These are phyloP conservation scores for Hysterium pulicare DNA, from an alignment of 2,329 filamentous ascomycete genomes.

Conservation along the genomic window DNA sequence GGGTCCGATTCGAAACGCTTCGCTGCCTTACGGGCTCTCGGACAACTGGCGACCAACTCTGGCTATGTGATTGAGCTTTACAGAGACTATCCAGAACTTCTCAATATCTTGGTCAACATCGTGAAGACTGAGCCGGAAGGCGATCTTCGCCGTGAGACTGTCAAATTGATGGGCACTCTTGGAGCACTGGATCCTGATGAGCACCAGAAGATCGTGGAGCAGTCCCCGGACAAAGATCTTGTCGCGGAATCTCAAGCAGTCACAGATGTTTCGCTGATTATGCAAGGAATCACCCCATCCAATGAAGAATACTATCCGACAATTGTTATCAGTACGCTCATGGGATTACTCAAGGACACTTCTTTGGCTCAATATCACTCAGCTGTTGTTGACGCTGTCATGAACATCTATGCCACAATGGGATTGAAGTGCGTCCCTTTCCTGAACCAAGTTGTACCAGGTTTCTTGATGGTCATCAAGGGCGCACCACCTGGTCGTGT, in stretches of 20 bases:
- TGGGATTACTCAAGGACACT: constrained; percentile 86
- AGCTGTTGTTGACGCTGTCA: constrained; percentile 92
- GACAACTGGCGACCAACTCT: constrained; percentile 90
- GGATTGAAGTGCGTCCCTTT: constrained; percentile 96
- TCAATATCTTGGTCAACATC: constrained; percentile 89
- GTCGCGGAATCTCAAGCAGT: constrained; percentile 64
- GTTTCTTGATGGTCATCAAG: constrained; percentile 84
- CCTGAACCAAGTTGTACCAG: constrained; percentile 88
- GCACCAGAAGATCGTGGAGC: constrained; percentile 90
- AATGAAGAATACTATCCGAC: constrained; percentile 99
- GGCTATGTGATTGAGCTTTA: constrained; percentile 98
- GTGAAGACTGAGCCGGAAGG: constrained; percentile 90
- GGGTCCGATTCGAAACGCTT: constrained; percentile 87
- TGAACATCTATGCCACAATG: constrained; percentile 96
- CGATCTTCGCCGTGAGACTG: constrained; percentile 84
- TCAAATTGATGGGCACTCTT: constrained; percentile 92
- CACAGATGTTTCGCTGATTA: constrained; percentile 95
- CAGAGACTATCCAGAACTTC: constrained; percentile 86
- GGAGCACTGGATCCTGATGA: constrained; percentile 95
- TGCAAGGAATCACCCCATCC: constrained; percentile 93
- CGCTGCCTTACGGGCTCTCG: constrained; percentile 83
- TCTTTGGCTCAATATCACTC: constrained; percentile 90
- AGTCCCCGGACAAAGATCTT: constrained; percentile 75
- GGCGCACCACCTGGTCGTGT: constrained; percentile 73
- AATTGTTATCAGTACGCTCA: constrained; percentile 91